Percentiles rank a stretch among this genome's conserved stretches.
phyloP scores from a whole-genome alignment of 1,284 basidiomycete genomes.

The Irpex sp. region DNA sequence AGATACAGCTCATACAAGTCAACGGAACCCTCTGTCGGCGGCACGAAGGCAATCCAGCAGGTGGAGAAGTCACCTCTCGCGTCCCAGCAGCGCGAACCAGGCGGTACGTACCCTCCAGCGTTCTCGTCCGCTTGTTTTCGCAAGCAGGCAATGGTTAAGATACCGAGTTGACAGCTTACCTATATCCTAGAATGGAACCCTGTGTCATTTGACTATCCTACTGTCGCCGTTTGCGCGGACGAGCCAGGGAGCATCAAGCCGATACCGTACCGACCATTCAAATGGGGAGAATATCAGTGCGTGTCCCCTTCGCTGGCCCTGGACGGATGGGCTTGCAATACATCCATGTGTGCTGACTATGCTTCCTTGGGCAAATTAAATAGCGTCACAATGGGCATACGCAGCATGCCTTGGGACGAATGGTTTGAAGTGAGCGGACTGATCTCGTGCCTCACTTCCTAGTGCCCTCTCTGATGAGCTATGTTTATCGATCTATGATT shows the following conservation, averaged over 20 bases:
- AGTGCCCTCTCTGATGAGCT: conserved; percentile 2
- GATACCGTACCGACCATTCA: conserved; percentile 59
- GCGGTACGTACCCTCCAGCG: conserved; percentile 1
- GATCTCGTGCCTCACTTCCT: background rate
- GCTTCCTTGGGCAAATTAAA: background rate
- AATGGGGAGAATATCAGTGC: conserved; percentile 58
- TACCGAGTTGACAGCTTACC: background rate
- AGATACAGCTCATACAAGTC: background rate
- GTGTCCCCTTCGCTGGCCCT: conserved; percentile 19
- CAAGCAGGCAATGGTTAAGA: background rate
- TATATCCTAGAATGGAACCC: conserved; percentile 21
- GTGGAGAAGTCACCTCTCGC: background rate
- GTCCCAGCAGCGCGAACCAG: conserved; percentile 1
- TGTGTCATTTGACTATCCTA: conserved; percentile 44
- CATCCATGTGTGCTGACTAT: background rate
- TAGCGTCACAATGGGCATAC: conserved; percentile 70
- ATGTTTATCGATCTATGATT: background rate
- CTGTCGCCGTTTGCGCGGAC: conserved; percentile 34
- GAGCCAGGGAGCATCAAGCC: conserved; percentile 42
- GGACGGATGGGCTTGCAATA: too few relatives aligned
- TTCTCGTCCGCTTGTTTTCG: background rate
- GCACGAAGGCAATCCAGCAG: background rate
- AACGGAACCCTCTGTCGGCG: background rate
- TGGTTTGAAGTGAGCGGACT: conserved; percentile 53
- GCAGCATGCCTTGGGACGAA: conserved; percentile 58